Base-by-base conservation (phyloP, 2,329 filamentous ascomycete species). In the Coniochaeta ligniaria region DNA sequence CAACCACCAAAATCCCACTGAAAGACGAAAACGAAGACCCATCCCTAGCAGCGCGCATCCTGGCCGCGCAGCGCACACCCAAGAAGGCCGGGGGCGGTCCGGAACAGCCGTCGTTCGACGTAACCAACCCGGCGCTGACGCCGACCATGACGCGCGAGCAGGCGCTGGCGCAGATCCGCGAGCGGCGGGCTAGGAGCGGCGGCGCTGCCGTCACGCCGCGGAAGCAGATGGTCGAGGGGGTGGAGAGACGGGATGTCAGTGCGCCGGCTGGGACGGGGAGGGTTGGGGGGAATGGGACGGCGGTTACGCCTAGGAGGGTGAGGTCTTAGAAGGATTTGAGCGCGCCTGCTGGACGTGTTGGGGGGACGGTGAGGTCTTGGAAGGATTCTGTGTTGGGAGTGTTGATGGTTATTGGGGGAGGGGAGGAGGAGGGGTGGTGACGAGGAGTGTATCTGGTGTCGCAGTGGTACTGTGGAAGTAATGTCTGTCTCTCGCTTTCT, bases 111-210 rank as follows among this genome's bases (percentile, higher is more conserved):
- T 63, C 74, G 11, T 85, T 85, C 66, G 83, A 85, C 69, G 69
- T 76, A 45, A 81, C 74, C 62, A 82, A 86, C 69, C 82, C 83
- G 22, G 84, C 84, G 11, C 71, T 88, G 62, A 86, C 82, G 47
- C 84, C 85, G 6, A 88, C 85, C 43, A 86, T 88, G 83, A 84
- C 84, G 28, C 81, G 90, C 59, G 90, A 92, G 71, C 81, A 92
- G 72, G 90, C 90, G 3, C 80, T 94, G 17, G 88, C 88, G 60
- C 85, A 88, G 70, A 93, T 94, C 65, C 82, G 86, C 59, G 87
- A 91, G 74, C 80, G 90, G 31, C 78, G 90, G 54, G 88, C 90
- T 60, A 81, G 85, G 31, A 35, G 20, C 41, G 35, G 17, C 12
- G 35, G 35, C 35, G 14, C 54, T 14, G 81, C 84, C 7, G 76